Conservation (phyloP, 345 rosid genomes). For the Gossypium raimondii region DNA sequence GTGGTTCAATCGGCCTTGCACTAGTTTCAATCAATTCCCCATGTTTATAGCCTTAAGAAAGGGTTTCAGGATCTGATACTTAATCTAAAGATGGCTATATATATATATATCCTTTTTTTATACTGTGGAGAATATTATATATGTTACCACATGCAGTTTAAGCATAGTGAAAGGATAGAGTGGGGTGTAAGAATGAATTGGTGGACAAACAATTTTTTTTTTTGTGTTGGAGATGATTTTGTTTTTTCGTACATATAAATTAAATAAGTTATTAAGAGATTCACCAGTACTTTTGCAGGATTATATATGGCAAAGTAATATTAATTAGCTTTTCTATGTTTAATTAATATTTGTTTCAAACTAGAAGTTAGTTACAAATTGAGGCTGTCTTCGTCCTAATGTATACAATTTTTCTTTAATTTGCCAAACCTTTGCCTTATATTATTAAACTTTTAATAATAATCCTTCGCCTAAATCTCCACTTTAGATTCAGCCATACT, state of each 20-base stretch:
- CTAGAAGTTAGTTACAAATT: neutral
- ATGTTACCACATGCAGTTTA: neutral
- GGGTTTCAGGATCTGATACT: neutral
- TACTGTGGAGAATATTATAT: neutral
- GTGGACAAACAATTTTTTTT: neutral
- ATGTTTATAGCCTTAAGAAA: neutral
- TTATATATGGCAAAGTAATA: neutral
- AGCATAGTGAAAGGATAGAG: neutral
- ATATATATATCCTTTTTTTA: neutral
- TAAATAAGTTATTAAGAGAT: neutral
- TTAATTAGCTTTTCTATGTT: neutral
- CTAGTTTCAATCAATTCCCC: neutral
- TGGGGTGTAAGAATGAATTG: constrained; percentile 14
- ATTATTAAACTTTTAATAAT: neutral
- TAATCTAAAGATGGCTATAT: neutral
- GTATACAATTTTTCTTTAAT: neutral
- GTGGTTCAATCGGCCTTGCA: constrained; percentile 2
- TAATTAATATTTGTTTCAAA: neutral
- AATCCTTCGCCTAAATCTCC: too few relatives aligned
- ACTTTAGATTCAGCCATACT: too few relatives aligned
- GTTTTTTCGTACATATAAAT: neutral
- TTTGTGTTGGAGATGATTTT: neutral
- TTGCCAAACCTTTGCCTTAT: neutral
- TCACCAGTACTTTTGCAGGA: neutral
- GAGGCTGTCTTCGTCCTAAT: neutral